These are phyloP conservation scores for Yamadazyma atlantica DNA, from an alignment of 1,139 yeast species.

Conservation along the genomic window DNA sequence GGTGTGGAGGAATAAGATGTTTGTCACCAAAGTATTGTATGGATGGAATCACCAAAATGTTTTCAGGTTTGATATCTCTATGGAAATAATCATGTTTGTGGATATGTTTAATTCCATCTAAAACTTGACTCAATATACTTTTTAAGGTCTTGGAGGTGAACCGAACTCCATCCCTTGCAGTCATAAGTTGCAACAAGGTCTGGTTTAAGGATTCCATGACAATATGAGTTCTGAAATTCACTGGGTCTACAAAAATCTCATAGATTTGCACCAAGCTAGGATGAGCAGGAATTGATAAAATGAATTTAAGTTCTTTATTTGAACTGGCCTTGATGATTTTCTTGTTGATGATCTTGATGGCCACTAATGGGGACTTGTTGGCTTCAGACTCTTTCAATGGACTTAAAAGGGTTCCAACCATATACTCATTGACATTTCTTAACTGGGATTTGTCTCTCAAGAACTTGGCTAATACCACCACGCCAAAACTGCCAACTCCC, in stretches of 20 bases:
- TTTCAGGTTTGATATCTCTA: constrained; percentile 80
- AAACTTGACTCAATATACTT: constrained; percentile 67
- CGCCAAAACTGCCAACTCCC: constrained; percentile 81
- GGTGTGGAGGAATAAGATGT: constrained; percentile 37
- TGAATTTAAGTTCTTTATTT: constrained; percentile 72
- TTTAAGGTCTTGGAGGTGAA: constrained; percentile 62
- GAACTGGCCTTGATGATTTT: constrained; percentile 54
- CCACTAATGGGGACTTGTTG: constrained; percentile 54
- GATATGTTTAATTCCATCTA: constrained; percentile 78
- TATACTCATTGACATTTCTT: constrained; percentile 12
- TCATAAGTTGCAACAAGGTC: constrained; percentile 73
- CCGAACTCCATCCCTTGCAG: constrained; percentile 46
- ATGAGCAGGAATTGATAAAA: constrained; percentile 69
- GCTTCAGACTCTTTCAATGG: constrained; percentile 34
- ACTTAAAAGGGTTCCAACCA: constrained; percentile 49
- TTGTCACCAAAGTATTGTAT: constrained; percentile 50
- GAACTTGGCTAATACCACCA: constrained; percentile 62
- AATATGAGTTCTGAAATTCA: constrained; percentile 61
- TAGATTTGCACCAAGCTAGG: constrained; percentile 68
- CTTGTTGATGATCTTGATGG: constrained; percentile 77
- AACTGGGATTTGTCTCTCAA: constrained; percentile 13
- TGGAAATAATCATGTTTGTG: constrained; percentile 77
- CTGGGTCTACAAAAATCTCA: constrained; percentile 74
- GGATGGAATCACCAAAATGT: constrained; percentile 68
- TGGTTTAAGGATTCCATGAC: constrained; percentile 90